Base-by-base conservation (phyloP, 345 rosid genomes). In the Cardamine chenopodiifolia region DNA sequence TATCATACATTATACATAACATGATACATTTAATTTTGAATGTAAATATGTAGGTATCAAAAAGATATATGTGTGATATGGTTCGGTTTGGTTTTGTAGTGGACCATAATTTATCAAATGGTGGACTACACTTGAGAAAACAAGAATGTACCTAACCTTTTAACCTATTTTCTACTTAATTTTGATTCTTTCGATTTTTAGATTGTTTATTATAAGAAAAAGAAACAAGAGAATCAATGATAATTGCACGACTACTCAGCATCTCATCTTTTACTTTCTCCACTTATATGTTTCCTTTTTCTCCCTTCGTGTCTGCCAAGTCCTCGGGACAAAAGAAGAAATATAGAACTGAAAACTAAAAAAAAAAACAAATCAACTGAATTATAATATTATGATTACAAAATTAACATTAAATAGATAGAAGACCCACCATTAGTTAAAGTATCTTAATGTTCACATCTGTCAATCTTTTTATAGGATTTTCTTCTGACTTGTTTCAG, bases 391-490 rank as follows among this genome's bases (percentile, higher is more conserved):
- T 59, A 67, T 39, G 62, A 59, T 75, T 26, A 62, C 54, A 29
- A 18, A 50, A 59, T 31, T 66, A 37, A 75, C 48, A 49, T 59
- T 68, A 60, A 44, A 47, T 37, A 77, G 55, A 63, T 13, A 47
- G 8, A 7, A 14, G 80, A 70, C 67, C 80, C 71, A 75, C 70
- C 19, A 4, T 35, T 62, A 70, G 71, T 62, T 71, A 77, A 70
- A 63, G 80, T 70, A 70, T 77, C 45, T 63, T 70, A 63, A 70
- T 70, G 66, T 77, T 77, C 76, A 77, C 71, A 77, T 70, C 66
- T 77, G 47, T 70, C 61, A 31, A 69, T n/a, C 65, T 68, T 66
- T 52, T 68, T 20, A 61, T 68, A 40, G 18, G 74, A 75, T 75
- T 75, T 67, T 56, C 68, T 59, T 59, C 66, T 62, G 79, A 61